A percentile compares a stretch with the other conserved stretches of the same genome.
These are phyloP conservation scores for Pseudisothecium myosuroides DNA, from an alignment of 225 moss, liverwort and hornwort species.

Conservation along the genomic window DNA sequence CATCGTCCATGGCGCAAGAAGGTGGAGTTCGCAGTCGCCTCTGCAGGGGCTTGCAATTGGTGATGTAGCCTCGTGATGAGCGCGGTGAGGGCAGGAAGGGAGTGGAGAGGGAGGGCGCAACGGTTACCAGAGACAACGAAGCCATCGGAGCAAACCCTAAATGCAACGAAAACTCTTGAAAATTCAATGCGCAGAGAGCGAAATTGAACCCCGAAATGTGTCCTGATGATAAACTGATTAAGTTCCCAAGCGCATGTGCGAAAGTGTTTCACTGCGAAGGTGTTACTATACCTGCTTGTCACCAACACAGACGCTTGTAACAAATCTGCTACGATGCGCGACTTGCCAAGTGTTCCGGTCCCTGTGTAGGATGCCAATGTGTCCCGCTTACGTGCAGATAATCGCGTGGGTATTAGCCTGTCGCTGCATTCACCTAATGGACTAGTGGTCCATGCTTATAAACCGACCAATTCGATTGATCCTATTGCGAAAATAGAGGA, in stretches of 20 bases:
- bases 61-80: not conserved
- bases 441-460: not conserved
- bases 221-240: not conserved
- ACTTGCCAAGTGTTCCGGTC: not conserved
- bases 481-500: not conserved
- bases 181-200: not conserved
- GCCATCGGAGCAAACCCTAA: slow-evolving; percentile 1
- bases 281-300: not conserved
- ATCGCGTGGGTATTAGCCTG: not conserved
- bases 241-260: not conserved
- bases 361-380: not conserved
- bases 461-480: not conserved
- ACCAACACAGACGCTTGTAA: not conserved
- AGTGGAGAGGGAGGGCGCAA: not conserved
- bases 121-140: not conserved
- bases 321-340: not conserved
- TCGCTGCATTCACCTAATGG: not conserved
- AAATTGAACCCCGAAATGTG: not conserved
- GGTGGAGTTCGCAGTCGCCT: not conserved
- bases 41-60: not conserved
- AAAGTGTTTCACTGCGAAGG: not conserved
- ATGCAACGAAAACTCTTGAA: not conserved
- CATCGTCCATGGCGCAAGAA: not conserved
- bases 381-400: not conserved
- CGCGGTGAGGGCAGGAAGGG: not conserved